Evolutionary conservation across 148 eudicot genomes (phyloP).

Genomic region (Vaccinium myrtillus): DNA sequence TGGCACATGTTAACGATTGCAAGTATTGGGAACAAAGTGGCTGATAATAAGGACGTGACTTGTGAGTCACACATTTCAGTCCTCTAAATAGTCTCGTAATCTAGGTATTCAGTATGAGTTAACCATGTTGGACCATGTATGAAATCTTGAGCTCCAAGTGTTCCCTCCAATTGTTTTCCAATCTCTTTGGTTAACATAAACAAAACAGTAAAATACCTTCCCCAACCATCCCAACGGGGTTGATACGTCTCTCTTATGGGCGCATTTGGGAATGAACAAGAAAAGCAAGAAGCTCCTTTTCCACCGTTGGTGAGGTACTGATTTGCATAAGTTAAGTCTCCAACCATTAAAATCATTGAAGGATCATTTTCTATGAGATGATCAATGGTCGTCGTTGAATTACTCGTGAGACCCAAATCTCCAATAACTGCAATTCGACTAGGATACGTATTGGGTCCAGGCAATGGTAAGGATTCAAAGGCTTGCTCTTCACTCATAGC

Average conservation of each 20-base stretch:
- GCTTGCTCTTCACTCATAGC: slow-evolving; percentile 72
- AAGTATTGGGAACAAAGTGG: not conserved
- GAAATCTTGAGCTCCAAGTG: not conserved
- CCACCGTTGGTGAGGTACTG: slow-evolving; percentile 88
- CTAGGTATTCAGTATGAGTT: not conserved
- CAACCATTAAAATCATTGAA: slow-evolving; percentile 71
- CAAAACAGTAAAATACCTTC: slow-evolving; percentile 50
- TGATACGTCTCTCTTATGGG: slow-evolving; percentile 88
- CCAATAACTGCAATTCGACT: slow-evolving; percentile 73
- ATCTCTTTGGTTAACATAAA: not conserved
- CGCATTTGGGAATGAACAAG: slow-evolving; percentile 77
- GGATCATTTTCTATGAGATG: slow-evolving; percentile 79
- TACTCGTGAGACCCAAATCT: slow-evolving; percentile 85
- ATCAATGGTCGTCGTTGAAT: slow-evolving; percentile 78
- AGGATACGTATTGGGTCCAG: slow-evolving; percentile 63
- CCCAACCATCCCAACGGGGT: slow-evolving; percentile 98
- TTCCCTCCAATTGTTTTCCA: not conserved
- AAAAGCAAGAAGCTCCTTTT: slow-evolving; percentile 67
- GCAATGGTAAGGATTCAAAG: slow-evolving; percentile 61
- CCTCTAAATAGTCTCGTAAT: not conserved
- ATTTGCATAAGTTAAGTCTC: slow-evolving; percentile 85
- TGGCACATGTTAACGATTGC: not conserved
- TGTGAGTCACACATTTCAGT: not conserved
- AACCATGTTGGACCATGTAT: not conserved
- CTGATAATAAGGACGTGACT: not conserved